phyloP scores from a whole-genome alignment of 306 rosid species.

The Vicia villosa region DNA sequence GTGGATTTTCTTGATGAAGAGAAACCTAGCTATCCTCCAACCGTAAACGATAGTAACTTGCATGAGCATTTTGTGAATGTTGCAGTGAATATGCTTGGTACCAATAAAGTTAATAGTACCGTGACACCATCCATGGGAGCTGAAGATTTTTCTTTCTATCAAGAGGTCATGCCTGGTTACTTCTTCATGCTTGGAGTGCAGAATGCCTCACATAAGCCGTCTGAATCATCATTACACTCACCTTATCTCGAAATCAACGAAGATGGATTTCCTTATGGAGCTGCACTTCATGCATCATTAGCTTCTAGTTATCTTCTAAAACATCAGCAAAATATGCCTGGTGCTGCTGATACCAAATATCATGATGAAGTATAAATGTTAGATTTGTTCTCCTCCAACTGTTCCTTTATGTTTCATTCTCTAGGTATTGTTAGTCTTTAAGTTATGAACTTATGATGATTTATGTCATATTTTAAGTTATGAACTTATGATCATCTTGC shows the following conservation, averaged over 20 bases:
- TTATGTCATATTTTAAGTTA: too few species aligned
- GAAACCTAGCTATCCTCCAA: constrained; percentile 54
- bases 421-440: too few species aligned
- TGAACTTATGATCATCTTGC: too few species aligned
- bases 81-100: constrained; percentile 23
- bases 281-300: constrained; percentile 88
- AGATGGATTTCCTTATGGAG: constrained; percentile 73
- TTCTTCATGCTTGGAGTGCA: constrained; percentile 62
- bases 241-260: constrained; percentile 65
- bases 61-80: constrained; percentile 32
- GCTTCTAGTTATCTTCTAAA: constrained; percentile 62
- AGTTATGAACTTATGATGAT: too few species aligned
- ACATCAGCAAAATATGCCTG: constrained; percentile 30
- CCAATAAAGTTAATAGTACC: constrained; percentile 43
- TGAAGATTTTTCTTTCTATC: constrained; percentile 84
- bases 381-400: too few species aligned
- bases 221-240: constrained; percentile 44
- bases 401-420: too few species aligned
- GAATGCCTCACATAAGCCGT: background rate
- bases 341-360: constrained; percentile 26
- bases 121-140: constrained; percentile 57
- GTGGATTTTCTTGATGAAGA: constrained; percentile 48
- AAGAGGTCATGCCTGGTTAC: constrained; percentile 73
- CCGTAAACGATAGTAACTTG: constrained; percentile 56
- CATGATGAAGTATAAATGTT: constrained; percentile 58